Percentiles rank a stretch among this genome's conserved stretches.
Evolutionary conservation across 2,329 filamentous ascomycete species (phyloP).

Genomic region (Thelonectria blattea): DNA sequence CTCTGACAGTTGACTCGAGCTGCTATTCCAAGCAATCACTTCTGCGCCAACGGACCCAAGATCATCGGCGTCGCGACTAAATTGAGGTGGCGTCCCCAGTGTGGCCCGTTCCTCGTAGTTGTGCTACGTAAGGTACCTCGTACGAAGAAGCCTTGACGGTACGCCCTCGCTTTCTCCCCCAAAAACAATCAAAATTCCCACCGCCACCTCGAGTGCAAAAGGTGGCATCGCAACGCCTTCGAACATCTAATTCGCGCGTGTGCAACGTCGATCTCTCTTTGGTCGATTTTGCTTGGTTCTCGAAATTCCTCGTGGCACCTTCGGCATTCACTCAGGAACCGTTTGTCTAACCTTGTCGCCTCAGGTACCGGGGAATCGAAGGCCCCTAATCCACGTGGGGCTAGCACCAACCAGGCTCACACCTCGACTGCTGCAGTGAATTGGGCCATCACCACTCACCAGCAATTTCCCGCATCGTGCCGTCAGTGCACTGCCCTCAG

Average conservation of each 20-base stretch:
- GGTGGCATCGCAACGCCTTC: not conserved
- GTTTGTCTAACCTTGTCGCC: slow-evolving; percentile 23
- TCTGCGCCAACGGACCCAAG: slow-evolving; percentile 17
- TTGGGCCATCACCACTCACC: slow-evolving; percentile 40
- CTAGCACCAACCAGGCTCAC: slow-evolving; percentile 19
- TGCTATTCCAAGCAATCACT: slow-evolving; percentile 28
- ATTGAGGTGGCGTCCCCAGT: slow-evolving; percentile 35
- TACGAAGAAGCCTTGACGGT: not conserved
- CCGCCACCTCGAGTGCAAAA: not conserved
- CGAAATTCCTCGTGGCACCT: slow-evolving; percentile 5
- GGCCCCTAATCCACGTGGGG: slow-evolving; percentile 29
- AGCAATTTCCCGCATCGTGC: slow-evolving; percentile 47
- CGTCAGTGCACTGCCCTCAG: slow-evolving; percentile 23
- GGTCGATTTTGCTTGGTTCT: slow-evolving; percentile 6
- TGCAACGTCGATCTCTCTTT: slow-evolving; percentile 3
- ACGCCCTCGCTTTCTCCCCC: slow-evolving; percentile 10
- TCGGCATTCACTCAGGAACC: slow-evolving; percentile 1
- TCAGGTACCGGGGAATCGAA: slow-evolving; percentile 35
- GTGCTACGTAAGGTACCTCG: slow-evolving; percentile 28
- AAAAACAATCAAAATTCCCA: not conserved
- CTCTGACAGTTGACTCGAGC: slow-evolving; percentile 22
- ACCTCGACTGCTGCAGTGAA: slow-evolving; percentile 3
- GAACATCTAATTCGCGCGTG: not conserved
- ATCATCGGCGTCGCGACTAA: slow-evolving; percentile 31
- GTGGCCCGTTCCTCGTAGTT: slow-evolving; percentile 26